Evolutionary conservation across 148 eudicot genomes (phyloP).

Genomic region (Fallopia convolvulus): DNA sequence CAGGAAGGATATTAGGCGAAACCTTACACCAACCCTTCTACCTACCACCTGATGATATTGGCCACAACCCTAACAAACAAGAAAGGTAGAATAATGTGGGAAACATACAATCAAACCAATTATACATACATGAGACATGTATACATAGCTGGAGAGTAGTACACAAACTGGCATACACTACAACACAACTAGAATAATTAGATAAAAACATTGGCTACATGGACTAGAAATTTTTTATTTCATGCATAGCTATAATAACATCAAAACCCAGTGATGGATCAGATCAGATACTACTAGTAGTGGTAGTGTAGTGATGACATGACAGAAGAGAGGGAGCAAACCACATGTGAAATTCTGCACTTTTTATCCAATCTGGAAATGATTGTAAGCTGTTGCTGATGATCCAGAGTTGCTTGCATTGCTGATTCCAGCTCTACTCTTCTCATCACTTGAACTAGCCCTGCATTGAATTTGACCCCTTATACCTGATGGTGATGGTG

Average conservation of each 20-base stretch:
- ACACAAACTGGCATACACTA: background rate
- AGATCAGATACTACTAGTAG: background rate
- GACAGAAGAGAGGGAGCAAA: conserved; percentile 69
- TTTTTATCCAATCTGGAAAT: conserved; percentile 18
- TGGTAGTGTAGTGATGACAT: conserved; percentile 7
- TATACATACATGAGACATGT: background rate
- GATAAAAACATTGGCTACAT: background rate
- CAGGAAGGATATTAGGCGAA: too few species aligned
- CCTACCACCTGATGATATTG: too few species aligned
- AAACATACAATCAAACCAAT: background rate
- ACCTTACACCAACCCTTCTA: too few species aligned
- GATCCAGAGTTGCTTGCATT: background rate
- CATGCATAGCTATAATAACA: background rate
- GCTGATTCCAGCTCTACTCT: background rate
- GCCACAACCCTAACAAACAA: too few species aligned
- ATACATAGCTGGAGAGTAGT: background rate
- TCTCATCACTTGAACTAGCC: conserved; percentile 12
- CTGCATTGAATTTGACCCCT: conserved; percentile 13
- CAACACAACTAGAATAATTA: background rate
- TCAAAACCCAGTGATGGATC: background rate
- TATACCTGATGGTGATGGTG: background rate
- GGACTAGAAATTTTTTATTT: background rate
- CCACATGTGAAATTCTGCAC: background rate
- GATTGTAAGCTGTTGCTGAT: conserved; percentile 14
- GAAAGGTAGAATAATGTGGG: background rate